Evolutionary conservation across 2,329 filamentous ascomycete genomes (phyloP).

Genomic region (Colletotrichum brevisporum): DNA sequence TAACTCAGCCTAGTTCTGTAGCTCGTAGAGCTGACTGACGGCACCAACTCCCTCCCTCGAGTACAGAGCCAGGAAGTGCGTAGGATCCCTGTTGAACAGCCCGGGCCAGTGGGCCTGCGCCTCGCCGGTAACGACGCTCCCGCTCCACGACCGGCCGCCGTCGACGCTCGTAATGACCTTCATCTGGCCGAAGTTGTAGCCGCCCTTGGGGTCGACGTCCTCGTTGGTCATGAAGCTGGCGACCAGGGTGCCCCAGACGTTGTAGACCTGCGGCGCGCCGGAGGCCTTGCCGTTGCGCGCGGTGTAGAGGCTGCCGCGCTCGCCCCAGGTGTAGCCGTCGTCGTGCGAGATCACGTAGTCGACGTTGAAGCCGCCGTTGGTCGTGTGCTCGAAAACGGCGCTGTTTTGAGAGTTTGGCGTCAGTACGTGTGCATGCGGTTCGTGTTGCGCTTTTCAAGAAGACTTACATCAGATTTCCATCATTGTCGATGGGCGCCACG

Average conservation of each 20-base stretch:
- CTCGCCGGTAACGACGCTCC: constrained; percentile 45
- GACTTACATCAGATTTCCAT: constrained; percentile 51
- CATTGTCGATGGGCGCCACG: constrained; percentile 50
- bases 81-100: constrained; percentile 43
- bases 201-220: constrained; percentile 49
- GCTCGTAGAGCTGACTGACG: constrained; percentile 43
- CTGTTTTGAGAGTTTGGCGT: constrained; percentile 19
- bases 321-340: constrained; percentile 58
- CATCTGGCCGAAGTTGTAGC: constrained; percentile 41
- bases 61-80: constrained; percentile 48
- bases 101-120: constrained; percentile 50
- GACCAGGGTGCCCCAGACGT: constrained; percentile 58
- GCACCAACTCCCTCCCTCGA: constrained; percentile 45
- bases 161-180: constrained; percentile 50
- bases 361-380: constrained; percentile 51
- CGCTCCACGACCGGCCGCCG: constrained; percentile 46
- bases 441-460: not conserved
- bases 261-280: constrained; percentile 58
- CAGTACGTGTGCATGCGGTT: not conserved
- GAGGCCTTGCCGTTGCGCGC: constrained; percentile 51
- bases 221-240: constrained; percentile 62
- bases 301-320: constrained; percentile 54
- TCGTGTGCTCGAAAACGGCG: constrained; percentile 59
- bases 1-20: not conserved
- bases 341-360: constrained; percentile 54